These are phyloP conservation scores for Candida palmyrensis DNA, from an alignment of 805 yeast species.

Conservation along the genomic window DNA sequence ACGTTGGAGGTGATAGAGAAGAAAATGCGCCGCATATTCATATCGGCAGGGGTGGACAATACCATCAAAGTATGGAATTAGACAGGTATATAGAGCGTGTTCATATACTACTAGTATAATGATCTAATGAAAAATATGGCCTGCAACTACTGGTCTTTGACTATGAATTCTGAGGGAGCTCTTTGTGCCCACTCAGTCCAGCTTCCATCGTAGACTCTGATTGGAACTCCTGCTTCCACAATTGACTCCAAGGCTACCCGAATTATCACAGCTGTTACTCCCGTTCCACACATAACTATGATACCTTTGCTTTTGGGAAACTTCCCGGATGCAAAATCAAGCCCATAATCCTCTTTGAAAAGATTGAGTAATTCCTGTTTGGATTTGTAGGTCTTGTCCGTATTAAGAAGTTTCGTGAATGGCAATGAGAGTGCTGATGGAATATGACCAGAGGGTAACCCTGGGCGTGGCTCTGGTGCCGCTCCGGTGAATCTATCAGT, in stretches of 20 bases:
- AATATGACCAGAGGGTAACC: conserved; percentile 83
- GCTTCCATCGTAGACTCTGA: conserved; percentile 65
- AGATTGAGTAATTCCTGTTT: conserved; percentile 41
- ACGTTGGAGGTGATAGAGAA: conserved; percentile 25
- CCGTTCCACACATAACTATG: conserved; percentile 92
- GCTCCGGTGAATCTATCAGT: conserved; percentile 69
- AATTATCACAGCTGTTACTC: conserved; percentile 89
- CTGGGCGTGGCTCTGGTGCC: conserved; percentile 86
- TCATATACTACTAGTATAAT: background rate
- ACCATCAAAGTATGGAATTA: conserved; percentile 52
- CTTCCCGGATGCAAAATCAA: conserved; percentile 24
- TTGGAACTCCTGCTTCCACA: conserved; percentile 29
- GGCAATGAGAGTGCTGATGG: conserved; percentile 80
- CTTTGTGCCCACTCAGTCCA: conserved; percentile 87
- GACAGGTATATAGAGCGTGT: background rate
- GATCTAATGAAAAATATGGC: background rate
- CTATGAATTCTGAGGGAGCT: conserved; percentile 53
- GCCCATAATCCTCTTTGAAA: conserved; percentile 32
- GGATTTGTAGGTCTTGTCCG: conserved; percentile 43
- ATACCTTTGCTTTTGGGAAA: conserved; percentile 52
- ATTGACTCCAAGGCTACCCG: conserved; percentile 56
- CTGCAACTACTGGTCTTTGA: conserved; percentile 20
- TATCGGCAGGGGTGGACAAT: conserved; percentile 61
- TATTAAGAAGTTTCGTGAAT: conserved; percentile 54
- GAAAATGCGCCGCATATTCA: conserved; percentile 56